Evolutionary conservation across 257 asterid genomes (phyloP), one percentile per base, ranked within the genome.

Genomic region (Nicotiana undulata): DNA sequence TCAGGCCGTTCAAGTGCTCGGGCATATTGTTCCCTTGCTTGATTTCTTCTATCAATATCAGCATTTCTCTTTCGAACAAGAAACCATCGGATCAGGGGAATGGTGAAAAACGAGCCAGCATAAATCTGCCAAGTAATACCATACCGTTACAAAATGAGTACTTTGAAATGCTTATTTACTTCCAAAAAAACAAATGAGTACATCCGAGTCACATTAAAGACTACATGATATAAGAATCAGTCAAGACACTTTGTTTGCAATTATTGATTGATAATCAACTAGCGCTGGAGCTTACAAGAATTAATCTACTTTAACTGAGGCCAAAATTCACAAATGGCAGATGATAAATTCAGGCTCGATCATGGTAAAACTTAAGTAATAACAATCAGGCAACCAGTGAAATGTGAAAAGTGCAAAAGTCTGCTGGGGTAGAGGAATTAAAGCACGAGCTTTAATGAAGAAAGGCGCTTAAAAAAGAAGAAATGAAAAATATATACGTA

Each of bases 61-160:
- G 91, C 88, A 76, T 96, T 96, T 75, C 86, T 87, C 88, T 83
- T 90, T 87, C 81, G 89, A 85, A 94, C 80, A 22, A 89, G 80
- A 79, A 93, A 86, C 99, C 96, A 92, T 76, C 99, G 92, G 79
- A 91, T 44, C 81, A 91, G 68, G 76, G 99, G 99, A 84, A 95
- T 95, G 58, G 93, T 95, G 80, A 96, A 96, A 90, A 96, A 96
- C 80, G 99, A 94, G 81, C 96, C 97, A 81, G 99, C 98, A 75
- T 96, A 96, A 67, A 96, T 84, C 99, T 95, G 95, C 91, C 91
- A 86, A 81, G 83, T 81, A 74, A 75, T 61, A 52, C 53, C 46
- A 81, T 31, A 76, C 46, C 44, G 29, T 58, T 26, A 82, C 31
- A 40, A 12, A 79, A 37, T 26, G 46, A 78, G 44, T 32, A 77